Base-by-base conservation (phyloP, 2,329 filamentous ascomycete species). In the Didymella segeticola region DNA sequence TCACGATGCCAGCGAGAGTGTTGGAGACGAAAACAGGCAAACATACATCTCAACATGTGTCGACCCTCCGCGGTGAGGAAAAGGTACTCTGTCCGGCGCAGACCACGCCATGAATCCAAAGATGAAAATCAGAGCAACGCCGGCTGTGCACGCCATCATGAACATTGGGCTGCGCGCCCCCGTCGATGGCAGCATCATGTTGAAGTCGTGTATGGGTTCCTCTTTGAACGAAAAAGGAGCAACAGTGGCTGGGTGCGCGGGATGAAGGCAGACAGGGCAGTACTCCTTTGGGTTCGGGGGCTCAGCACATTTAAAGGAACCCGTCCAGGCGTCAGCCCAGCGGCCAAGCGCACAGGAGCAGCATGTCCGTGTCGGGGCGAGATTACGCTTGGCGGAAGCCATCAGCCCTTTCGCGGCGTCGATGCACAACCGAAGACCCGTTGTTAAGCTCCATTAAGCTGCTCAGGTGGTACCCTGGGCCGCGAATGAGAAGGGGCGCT, bases 31-130 rank as follows among this genome's bases (percentile, higher is more conserved):
- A 17, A 17, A 6, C 5, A 19, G 14, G 17, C 11, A 23, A 17
- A 63, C 67, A 29, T 68, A 74, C 71, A 67, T 58, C 22, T 67
- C 64, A 12, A 65, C 58, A 36, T 63, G 63, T 22, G 61, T 60
- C 26, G 60, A 50, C 7, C 43, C 56, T 39, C 43, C 36, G 22
- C 17, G 29, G 47, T 62, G 62, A 2, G 58, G 54, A 20, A 71
- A 68, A 2, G 64, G 53, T 17, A 72, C 60, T 15, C 60, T 52
- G 30, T 66, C 55, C 12, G 69, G 70, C 22, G 62, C 63, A 46
- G 69, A 69, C 69, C 68, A 74, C 22, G 70, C 68, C 56, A 73
- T 62, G 31, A 74, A 66, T 23, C 67, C 71, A 25, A 74, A 68
- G 48, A 71, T 60, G 53, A 74, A 70, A 39, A 73, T 50, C 19